phyloP scores from a whole-genome alignment of 2,329 filamentous ascomycete species.

The Plenodomus lindquistii region DNA sequence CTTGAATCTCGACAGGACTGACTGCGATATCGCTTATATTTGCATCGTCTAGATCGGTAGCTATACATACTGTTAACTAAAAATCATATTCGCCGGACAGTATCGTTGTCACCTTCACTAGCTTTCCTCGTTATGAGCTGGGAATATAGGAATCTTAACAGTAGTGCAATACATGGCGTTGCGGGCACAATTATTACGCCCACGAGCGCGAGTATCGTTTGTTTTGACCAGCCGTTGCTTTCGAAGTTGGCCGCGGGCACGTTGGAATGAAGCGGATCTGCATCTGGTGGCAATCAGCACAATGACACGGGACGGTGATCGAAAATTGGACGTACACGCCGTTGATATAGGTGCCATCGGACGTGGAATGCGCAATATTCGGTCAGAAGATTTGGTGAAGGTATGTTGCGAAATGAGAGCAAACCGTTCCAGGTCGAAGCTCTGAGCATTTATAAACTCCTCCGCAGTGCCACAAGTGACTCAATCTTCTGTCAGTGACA shows the following conservation, averaged over 20 bases:
- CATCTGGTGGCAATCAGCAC: neutral
- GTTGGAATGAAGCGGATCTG: neutral
- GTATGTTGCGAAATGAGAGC: neutral
- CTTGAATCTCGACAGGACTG: no score
- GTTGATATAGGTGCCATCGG: neutral
- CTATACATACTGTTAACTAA: neutral
- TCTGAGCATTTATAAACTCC: neutral
- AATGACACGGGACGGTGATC: neutral
- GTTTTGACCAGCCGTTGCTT: neutral
- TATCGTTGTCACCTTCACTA: neutral
- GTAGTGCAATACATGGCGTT: neutral
- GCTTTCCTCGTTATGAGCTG: neutral
- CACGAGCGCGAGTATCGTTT: neutral
- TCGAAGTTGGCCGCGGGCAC: neutral
- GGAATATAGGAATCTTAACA: neutral
- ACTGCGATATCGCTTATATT: neutral
- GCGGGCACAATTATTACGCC: neutral
- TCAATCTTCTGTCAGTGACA: neutral
- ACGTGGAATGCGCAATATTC: neutral
- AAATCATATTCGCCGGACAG: neutral
- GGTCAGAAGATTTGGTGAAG: neutral
- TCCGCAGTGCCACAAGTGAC: neutral
- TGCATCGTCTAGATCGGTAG: neutral
- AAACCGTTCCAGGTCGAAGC: neutral
- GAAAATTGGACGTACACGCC: neutral